These are phyloP conservation scores for Tribonema minus DNA, from an alignment of 108 stramenopile species.

Conservation along the genomic window DNA sequence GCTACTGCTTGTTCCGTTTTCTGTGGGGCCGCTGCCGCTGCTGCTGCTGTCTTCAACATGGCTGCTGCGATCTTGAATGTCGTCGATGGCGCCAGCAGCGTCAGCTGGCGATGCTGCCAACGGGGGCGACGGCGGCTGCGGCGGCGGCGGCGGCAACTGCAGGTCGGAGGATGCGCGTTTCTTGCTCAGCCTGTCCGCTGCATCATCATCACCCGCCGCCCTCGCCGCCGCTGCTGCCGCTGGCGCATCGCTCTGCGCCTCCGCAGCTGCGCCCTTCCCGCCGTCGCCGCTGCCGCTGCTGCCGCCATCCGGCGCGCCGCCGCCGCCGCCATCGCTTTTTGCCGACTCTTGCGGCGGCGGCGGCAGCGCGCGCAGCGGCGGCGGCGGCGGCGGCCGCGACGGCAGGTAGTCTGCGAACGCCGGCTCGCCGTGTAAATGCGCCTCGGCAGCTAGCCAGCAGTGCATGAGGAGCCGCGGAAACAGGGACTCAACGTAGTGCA, in stretches of 20 bases:
- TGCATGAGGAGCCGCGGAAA: conserved; percentile 85
- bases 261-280: background rate
- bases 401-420: conserved; percentile 40
- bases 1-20: too few relatives aligned
- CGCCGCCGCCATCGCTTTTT: too few relatives aligned
- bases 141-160: background rate
- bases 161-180: background rate
- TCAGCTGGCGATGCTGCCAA: background rate
- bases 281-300: background rate
- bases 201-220: background rate
- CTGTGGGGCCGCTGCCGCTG: background rate
- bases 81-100: background rate
- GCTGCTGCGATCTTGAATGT: too few relatives aligned
- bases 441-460: conserved; percentile 61
- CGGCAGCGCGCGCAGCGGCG: too few relatives aligned
- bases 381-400: too few relatives aligned
- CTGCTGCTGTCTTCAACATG: background rate
- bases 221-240: background rate
- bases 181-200: too few relatives aligned
- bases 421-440: conserved; percentile 29
- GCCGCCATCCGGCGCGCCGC: background rate
- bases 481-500: conserved; percentile 62
- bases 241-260: background rate
- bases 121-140: too few relatives aligned
- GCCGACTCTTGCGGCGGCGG: too few relatives aligned